Base-by-base conservation (phyloP, 2,329 filamentous ascomycete genomes). In the Aspergillus flavus region DNA sequence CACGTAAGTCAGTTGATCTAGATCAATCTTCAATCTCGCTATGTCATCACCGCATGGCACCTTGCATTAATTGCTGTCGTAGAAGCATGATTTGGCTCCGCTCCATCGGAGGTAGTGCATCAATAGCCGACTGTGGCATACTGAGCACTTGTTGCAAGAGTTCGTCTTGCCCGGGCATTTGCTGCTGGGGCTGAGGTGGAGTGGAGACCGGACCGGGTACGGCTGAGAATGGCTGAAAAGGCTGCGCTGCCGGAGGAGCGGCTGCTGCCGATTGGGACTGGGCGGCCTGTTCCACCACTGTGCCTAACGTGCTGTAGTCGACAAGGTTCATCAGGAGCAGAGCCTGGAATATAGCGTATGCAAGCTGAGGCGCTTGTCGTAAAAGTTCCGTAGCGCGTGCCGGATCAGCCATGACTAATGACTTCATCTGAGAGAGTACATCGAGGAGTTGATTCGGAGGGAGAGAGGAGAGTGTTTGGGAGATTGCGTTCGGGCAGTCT, bases 331-430 rank as follows among this genome's bases (percentile, higher is more conserved):
- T 95, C 43, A 97, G 87, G 2, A 98, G 87, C 11, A 98, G 86
- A 28, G 94, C 91, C 79, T 98, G 94, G 81, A 98, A 98, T 68
- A 98, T 91, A 62, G 95, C 95, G 73, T 96, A 98, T 5, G 92
- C 89, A 52, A 99, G 88, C 79, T 99, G 95, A 0, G 95, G 95
- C 1, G 94, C 93, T 80, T 94, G 91, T 66, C 90, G 86, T 48
- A 99, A 87, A 46, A 98, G 87, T 73, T 96, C 92, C 0, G 90
- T 93, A 4, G 94, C 94, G 74, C 93, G 91, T 23, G 86, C 85
- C 2, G 94, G 93, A 71, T 98, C 93, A 28, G 85, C 87, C 57
- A 88, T 87, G n/a, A 92, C 92, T 14, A 98, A 84, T 3, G 89
- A 87, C 80, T 98, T 98, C 92, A 98, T 96, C 77, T 98, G 94